A percentile compares a stretch with the other conserved stretches of the same genome.
phyloP scores from a whole-genome alignment of 2,329 filamentous ascomycete species.

The Didymella pinodella region DNA sequence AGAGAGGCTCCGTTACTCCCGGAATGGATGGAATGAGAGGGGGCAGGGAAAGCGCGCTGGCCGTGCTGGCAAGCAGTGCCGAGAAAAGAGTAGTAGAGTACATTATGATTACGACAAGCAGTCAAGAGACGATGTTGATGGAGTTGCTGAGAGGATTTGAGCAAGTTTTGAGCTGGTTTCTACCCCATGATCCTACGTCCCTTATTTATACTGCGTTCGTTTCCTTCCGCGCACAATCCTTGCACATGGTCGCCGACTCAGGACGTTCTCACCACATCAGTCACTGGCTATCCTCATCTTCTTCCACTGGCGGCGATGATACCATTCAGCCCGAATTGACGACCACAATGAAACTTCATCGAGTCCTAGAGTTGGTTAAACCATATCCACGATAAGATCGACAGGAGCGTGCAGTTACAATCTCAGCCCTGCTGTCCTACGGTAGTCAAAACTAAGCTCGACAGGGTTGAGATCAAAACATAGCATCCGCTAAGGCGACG shows the following conservation, averaged over 20 bases:
- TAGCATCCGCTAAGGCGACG: not conserved
- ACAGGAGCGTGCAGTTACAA: not conserved
- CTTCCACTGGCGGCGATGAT: not conserved
- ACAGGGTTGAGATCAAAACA: not conserved
- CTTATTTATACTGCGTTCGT: not conserved
- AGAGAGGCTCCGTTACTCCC: not conserved
- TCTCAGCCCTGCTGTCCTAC: not conserved
- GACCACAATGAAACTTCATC: not conserved
- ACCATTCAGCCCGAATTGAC: not conserved
- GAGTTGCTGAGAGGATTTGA: not conserved
- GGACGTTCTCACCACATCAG: not conserved
- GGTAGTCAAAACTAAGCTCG: not conserved
- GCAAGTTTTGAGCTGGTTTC: not conserved
- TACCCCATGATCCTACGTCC: not conserved
- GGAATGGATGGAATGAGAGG: not conserved
- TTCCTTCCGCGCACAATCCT: not conserved
- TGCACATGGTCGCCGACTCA: not conserved
- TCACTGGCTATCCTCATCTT: not conserved
- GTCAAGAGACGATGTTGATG: not conserved
- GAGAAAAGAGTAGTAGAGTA: not conserved
- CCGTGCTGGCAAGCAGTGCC: not conserved
- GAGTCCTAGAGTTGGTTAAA: not conserved
- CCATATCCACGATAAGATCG: not conserved
- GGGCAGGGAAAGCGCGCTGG: not conserved
- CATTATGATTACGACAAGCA: not conserved